Evolutionary conservation across 1,284 basidiomycete species (phyloP).

Genomic region (Pulchroboletus neoregius): DNA sequence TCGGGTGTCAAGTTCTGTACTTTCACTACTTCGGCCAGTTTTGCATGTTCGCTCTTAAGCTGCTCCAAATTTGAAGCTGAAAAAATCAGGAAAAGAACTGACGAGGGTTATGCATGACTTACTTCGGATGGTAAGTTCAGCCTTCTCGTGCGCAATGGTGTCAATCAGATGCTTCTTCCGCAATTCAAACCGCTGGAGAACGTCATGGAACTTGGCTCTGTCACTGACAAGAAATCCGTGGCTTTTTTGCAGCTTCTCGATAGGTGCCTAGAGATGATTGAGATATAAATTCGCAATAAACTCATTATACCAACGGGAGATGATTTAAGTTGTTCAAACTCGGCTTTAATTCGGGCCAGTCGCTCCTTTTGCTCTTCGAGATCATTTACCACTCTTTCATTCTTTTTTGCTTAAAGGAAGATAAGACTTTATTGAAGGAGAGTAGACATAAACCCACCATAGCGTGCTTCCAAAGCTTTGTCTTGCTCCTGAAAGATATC

Average conservation of each 20-base stretch:
- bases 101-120: constrained; percentile 12
- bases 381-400: constrained; percentile 56
- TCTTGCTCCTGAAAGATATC: constrained; percentile 74
- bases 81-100: constrained; percentile 7
- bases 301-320: constrained; percentile 44
- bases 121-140: constrained; percentile 56
- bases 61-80: constrained; percentile 57
- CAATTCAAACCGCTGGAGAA: constrained; percentile 58
- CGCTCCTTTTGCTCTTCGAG: constrained; percentile 52
- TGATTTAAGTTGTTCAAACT: constrained; percentile 56
- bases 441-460: constrained; percentile 48
- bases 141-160: constrained; percentile 58
- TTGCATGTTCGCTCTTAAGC: constrained; percentile 58
- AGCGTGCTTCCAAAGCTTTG: constrained; percentile 65
- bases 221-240: constrained; percentile 58
- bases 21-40: constrained; percentile 63
- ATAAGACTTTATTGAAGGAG: constrained; percentile 9
- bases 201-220: constrained; percentile 66
- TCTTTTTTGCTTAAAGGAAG: constrained; percentile 52
- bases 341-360: constrained; percentile 44
- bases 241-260: constrained; percentile 55
- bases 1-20: constrained; percentile 82
- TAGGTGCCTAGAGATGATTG: constrained; percentile 50
- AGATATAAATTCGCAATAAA: constrained; percentile 2
- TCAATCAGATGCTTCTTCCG: constrained; percentile 61